Base-by-base conservation (phyloP, 495 filamentous ascomycete species). In the Podospora pseudoanserina region DNA sequence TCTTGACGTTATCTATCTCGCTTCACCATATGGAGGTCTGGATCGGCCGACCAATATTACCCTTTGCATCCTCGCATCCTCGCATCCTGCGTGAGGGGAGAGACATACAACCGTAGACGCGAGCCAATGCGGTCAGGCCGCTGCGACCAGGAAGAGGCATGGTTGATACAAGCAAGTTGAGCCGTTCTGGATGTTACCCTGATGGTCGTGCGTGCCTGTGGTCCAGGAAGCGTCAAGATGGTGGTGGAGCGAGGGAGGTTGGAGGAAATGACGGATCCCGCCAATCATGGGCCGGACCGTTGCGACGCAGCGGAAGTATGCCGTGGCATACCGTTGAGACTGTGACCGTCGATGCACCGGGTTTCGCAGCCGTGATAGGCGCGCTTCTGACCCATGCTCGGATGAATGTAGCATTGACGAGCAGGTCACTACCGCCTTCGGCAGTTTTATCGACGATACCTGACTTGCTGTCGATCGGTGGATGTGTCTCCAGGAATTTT, bases 341-440 rank as follows among this genome's bases (percentile, higher is more conserved):
- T 15, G 34, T 20, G 49, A 26, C 54, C 1, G 19, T 9, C 34
- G 27, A 30, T 11, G 39, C 57, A 27, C 13, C 28, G 55, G 44
- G 57, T 49, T 39, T 15, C 20, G 58, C 34, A 11, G 3, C 28
- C 5, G 49, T 70, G 68, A 70, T 70, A 70, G 68, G 68, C 27
- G 68, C 68, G 68, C 68, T 70, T 70, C 16, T 60, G 61, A 44
- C 19, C 60, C 26, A 5, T 56, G 15, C 6, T 11, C 68, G 68
- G 68, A 34, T 61, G 39, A 62, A 27, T 62, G 63, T 53, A 39
- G 63, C n/a, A 49, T 49, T n/a, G 20, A 27, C 39, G 62, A 16
- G 28, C 27, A 49, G 15, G 53, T 4, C 20, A 69, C 30, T 66
- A 57, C 68, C 63, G 64, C 58, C 23, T n/a, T 44, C 64, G 68